Conservation (phyloP, 331 rosid genomes). For the Phaseolus coccineus region DNA sequence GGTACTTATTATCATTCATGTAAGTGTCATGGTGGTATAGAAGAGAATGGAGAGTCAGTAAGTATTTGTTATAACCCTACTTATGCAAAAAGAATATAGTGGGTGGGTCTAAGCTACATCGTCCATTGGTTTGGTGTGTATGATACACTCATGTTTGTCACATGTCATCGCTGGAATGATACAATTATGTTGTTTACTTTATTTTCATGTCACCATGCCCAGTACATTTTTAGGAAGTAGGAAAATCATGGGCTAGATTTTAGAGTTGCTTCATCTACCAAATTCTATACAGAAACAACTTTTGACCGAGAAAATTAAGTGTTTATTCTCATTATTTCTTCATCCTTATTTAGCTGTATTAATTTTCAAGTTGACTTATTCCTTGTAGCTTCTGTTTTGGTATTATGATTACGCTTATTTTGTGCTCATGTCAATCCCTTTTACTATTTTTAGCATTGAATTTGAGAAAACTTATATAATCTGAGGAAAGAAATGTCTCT, state of each 20-base stretch:
- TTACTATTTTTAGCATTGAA: constrained; percentile 13
- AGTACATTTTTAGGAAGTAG: not conserved
- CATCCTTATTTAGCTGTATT: not conserved
- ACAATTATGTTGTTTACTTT: not conserved
- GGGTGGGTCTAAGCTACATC: constrained; percentile 7
- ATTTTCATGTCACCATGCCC: not conserved
- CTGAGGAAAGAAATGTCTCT: constrained; percentile 23
- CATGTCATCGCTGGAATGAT: constrained; percentile 32
- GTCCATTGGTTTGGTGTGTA: constrained; percentile 7
- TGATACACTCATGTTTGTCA: constrained; percentile 14
- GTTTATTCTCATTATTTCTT: constrained; percentile 18
- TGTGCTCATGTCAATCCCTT: not conserved
- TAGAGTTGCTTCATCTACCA: constrained; percentile 23
- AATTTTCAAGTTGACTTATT: not conserved
- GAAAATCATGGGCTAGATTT: not conserved
- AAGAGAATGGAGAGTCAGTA: too few species aligned
- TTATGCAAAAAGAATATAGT: not conserved
- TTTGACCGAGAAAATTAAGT: not conserved
- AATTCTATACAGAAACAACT: constrained; percentile 3
- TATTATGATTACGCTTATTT: constrained; percentile 12
- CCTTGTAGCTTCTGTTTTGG: constrained; percentile 12
- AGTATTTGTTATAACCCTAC: not conserved
- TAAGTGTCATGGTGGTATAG: constrained; percentile 6
- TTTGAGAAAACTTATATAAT: not conserved
- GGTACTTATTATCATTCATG: constrained; percentile 1